A percentile compares a stretch with the other conserved stretches of the same genome.
phyloP scores from a whole-genome alignment of 805 yeast genomes.

The Suhomyces tanzawaensis region DNA sequence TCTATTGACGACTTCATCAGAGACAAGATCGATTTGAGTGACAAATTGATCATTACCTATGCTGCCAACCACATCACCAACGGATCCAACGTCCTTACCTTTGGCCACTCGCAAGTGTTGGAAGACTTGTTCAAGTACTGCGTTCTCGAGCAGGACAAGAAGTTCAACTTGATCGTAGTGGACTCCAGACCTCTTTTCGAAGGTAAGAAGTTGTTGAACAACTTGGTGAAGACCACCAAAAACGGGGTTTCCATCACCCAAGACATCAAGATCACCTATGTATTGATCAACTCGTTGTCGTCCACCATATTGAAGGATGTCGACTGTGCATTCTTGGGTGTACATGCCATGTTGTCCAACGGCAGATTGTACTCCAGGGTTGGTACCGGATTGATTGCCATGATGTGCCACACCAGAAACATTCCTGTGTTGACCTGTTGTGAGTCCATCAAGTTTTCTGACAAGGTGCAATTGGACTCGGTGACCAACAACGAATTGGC shows the following conservation, averaged over 20 bases:
- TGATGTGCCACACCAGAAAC: slow-evolving; percentile 82
- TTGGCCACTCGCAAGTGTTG: slow-evolving; percentile 84
- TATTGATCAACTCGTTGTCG: slow-evolving; percentile 73
- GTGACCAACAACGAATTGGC: slow-evolving; percentile 91
- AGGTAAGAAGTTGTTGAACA: slow-evolving; percentile 74
- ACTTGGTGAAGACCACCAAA: slow-evolving; percentile 48
- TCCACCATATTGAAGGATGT: slow-evolving; percentile 77
- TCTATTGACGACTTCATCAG: slow-evolving; percentile 77
- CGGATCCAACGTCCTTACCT: slow-evolving; percentile 79
- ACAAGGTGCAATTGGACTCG: slow-evolving; percentile 93
- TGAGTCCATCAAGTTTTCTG: slow-evolving; percentile 91
- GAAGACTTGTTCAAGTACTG: slow-evolving; percentile 71
- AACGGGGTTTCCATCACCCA: slow-evolving; percentile 30
- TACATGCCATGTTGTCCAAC: slow-evolving; percentile 94
- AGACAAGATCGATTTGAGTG: slow-evolving; percentile 82
- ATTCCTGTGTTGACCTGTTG: slow-evolving; percentile 95
- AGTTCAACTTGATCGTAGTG: slow-evolving; percentile 77
- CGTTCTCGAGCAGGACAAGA: slow-evolving; percentile 53
- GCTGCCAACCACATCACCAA: slow-evolving; percentile 75
- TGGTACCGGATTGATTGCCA: slow-evolving; percentile 91
- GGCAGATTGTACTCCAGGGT: slow-evolving; percentile 91
- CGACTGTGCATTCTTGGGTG: slow-evolving; percentile 89
- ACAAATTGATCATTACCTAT: slow-evolving; percentile 72
- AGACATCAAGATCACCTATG: slow-evolving; percentile 71
- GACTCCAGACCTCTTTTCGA: slow-evolving; percentile 95